Conservation (phyloP, 352 stramenopile species). For the Phytophthora lateralis region DNA sequence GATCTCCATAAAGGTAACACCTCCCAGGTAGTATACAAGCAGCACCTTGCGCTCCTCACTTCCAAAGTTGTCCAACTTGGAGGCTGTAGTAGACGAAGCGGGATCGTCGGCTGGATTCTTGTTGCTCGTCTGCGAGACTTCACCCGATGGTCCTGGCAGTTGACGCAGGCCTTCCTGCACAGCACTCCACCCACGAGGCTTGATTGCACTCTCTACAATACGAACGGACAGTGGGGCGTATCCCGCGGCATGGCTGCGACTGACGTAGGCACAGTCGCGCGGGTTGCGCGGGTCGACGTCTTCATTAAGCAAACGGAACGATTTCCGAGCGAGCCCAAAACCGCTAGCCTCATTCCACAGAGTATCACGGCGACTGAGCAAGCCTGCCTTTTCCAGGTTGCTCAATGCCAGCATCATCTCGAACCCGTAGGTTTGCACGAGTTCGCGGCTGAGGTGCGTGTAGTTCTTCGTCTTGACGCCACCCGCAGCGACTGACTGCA, state of each 20-base stretch:
- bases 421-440: slow-evolving; percentile 98
- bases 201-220: slow-evolving; percentile 91
- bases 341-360: slow-evolving; percentile 82
- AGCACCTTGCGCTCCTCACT: slow-evolving; percentile 91
- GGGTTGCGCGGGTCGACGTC: slow-evolving; percentile 94
- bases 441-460: slow-evolving; percentile 92
- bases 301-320: slow-evolving; percentile 95
- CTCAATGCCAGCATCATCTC: slow-evolving; percentile 93
- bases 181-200: slow-evolving; percentile 73
- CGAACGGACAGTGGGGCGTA: slow-evolving; percentile 95
- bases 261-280: slow-evolving; percentile 94
- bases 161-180: slow-evolving; percentile 87
- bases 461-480: slow-evolving; percentile 95
- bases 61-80: slow-evolving; percentile 76
- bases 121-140: slow-evolving; percentile 67
- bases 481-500: slow-evolving; percentile 93
- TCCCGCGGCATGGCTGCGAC: slow-evolving; percentile 76
- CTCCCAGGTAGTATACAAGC: slow-evolving; percentile 96
- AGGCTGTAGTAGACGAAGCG: slow-evolving; percentile 29
- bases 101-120: slow-evolving; percentile 50
- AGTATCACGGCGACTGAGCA: slow-evolving; percentile 91
- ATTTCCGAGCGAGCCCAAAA: slow-evolving; percentile 89
- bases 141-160: slow-evolving; percentile 76
- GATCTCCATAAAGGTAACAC: slow-evolving; percentile 97
- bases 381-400: slow-evolving; percentile 94